A percentile compares a stretch with the other conserved stretches of the same genome.
Evolutionary conservation across 306 rosid genomes (phyloP).

Genomic region (Crataegus laevigata): DNA sequence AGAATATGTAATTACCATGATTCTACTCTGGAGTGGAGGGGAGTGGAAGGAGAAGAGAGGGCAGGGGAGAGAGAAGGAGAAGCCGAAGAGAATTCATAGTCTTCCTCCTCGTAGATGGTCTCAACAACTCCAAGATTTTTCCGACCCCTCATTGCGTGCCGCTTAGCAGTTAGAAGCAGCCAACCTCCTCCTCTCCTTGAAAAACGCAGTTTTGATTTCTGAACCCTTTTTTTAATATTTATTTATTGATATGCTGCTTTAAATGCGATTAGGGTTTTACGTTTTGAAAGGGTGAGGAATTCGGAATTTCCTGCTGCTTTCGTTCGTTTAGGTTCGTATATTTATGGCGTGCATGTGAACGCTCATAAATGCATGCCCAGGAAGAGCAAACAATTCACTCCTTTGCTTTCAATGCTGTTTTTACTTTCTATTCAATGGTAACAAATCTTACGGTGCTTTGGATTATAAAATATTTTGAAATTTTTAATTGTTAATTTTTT

Average conservation of each 20-base stretch:
- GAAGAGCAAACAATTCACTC: conserved; percentile 16
- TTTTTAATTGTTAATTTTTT: no score
- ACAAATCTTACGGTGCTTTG: not conserved
- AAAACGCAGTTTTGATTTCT: conserved; percentile 9
- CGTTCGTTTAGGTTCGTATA: conserved; percentile 14
- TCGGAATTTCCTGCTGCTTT: conserved; percentile 9
- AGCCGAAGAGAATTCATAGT: conserved; percentile 46
- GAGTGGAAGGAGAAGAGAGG: conserved; percentile 50
- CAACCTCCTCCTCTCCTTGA: not conserved
- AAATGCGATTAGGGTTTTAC: conserved; percentile 11
- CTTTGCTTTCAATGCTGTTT: not conserved
- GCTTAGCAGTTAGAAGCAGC: not conserved
- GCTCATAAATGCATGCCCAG: conserved; percentile 44
- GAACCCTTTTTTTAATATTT: not conserved
- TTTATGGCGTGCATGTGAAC: conserved; percentile 57
- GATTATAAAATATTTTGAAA: no score
- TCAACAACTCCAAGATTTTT: conserved; percentile 51
- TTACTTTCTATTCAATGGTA: not conserved
- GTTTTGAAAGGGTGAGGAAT: conserved; percentile 15
- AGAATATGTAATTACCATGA: conserved; percentile 39
- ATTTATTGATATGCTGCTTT: conserved; percentile 1
- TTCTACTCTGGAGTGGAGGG: conserved; percentile 45
- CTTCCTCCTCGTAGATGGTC: conserved; percentile 78
- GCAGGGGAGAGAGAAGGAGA: conserved; percentile 59
- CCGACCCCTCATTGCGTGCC: conserved; percentile 34